These are phyloP conservation scores for Nannochloropsis salina DNA, from an alignment of 108 stramenopile genomes.

Conservation along the genomic window DNA sequence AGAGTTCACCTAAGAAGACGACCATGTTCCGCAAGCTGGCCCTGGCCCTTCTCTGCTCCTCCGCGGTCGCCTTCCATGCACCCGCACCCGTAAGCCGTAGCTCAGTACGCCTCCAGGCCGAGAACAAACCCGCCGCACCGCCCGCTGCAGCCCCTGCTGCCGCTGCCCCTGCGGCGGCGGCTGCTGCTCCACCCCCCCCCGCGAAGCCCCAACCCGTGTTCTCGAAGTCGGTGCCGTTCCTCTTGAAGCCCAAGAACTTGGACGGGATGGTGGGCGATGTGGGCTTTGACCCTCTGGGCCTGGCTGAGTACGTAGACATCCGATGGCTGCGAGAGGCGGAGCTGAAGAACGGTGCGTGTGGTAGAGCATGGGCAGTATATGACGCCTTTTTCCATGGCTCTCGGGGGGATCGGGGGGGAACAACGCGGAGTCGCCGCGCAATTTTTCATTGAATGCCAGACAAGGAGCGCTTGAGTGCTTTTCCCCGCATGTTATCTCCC, in stretches of 20 bases:
- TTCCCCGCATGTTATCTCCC: too few species aligned
- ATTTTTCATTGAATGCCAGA: too few species aligned
- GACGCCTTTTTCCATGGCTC: not conserved
- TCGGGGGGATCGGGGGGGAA: not conserved
- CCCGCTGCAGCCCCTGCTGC: not conserved
- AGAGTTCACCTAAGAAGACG: not conserved
- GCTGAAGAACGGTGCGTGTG: conserved; percentile 44
- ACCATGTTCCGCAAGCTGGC: conserved; percentile 17
- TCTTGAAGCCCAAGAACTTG: conserved; percentile 77
- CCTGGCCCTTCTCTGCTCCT: conserved; percentile 12
- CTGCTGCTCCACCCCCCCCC: not conserved
- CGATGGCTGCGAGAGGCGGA: conserved; percentile 50
- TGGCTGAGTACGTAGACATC: conserved; percentile 38
- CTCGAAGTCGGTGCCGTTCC: conserved; percentile 78
- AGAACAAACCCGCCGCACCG: conserved; percentile 3
- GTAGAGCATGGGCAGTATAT: not conserved
- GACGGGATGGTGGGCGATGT: conserved; percentile 59
- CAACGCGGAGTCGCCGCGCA: not conserved
- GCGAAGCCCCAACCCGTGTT: conserved; percentile 26
- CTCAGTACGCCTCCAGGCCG: conserved; percentile 12
- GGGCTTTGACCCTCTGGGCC: conserved; percentile 52
- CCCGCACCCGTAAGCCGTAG: not conserved
- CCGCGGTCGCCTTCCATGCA: not conserved
- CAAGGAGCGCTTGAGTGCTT: too few species aligned
- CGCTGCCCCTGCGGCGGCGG: not conserved